Evolutionary conservation across 2,329 filamentous ascomycete genomes (phyloP), one percentile per base, ranked within the genome.

Genomic region (Fusarium nodosum): DNA sequence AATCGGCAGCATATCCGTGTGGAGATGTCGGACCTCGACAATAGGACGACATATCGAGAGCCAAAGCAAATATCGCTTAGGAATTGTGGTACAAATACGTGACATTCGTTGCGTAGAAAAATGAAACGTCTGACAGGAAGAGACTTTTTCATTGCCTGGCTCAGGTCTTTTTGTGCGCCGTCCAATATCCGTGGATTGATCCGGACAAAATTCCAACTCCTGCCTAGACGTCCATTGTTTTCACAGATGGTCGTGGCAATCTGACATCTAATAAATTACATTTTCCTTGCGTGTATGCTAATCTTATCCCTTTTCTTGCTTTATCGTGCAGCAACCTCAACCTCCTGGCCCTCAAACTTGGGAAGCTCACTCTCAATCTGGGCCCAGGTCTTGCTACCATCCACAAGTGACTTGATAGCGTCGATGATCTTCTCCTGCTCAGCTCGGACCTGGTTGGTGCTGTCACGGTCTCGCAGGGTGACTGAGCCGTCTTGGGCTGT

Each of bases 381-480:
- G 68, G 82, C 79, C 88, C 88, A 91, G 26, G 80, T 80, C 82
- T 90, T 90, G 74, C 72, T 79, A 48, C 81, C 81, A 36, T 80
- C 76, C 24, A 81, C 80, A 20, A 83, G 72, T 61, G 86, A 87
- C 79, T 87, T 87, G 74, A 96, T 87, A 30, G 93, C 93, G 59
- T 88, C 86, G 63, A 96, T 82, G 62, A 98, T 93, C 77, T 91
- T 91, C 41, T 92, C 91, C 78, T 96, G 88, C 67, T 89, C 90
- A 13, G 92, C 93, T 65, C 96, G 91, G 60, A 98, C 94, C 83
- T 98, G 95, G 79, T 90, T 92, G 56, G 93, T 97, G 42, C 91
- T 91, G 82, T 98, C 96, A 69, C 94, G 90, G 79, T 98, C 95
- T 77, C 95, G 87, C 70, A 98, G 87, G 2, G 95, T 98, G 77